phyloP scores from a whole-genome alignment of 306 rosid genomes.

The Vigna nakashimae region DNA sequence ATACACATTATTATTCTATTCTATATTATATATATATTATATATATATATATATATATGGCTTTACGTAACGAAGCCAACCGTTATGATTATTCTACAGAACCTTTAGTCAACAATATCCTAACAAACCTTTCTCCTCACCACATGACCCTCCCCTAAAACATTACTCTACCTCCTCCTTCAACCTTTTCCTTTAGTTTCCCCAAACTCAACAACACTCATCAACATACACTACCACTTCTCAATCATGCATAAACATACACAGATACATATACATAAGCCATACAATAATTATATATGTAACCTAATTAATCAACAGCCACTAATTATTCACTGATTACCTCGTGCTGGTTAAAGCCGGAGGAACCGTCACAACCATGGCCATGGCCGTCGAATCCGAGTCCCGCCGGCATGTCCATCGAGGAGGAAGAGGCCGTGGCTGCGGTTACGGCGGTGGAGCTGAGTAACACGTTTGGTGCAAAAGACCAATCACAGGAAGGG shows the following conservation, averaged over 20 bases:
- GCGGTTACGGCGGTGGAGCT: conserved; percentile 31
- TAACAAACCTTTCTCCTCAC: conserved; percentile 58
- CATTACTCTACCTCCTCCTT: conserved; percentile 35
- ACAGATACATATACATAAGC: background rate
- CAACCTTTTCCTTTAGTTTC: background rate
- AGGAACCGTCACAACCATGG: conserved; percentile 40
- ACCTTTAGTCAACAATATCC: conserved; percentile 81
- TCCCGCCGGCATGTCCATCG: conserved; percentile 35
- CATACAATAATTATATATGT: background rate
- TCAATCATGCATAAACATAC: background rate
- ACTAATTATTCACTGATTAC: conserved; percentile 54
- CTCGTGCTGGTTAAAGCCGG: conserved; percentile 60
- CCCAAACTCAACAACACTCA: conserved; percentile 11
- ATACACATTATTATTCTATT: conserved; percentile 47
- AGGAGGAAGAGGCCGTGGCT: background rate
- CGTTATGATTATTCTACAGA: conserved; percentile 69
- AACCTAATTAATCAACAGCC: conserved; percentile 43
- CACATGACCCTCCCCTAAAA: conserved; percentile 47
- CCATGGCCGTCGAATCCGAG: conserved; percentile 23
- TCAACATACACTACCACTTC: background rate
- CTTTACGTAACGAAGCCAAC: conserved; percentile 66
- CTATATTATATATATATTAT: conserved; percentile 5
- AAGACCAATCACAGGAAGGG: conserved; percentile 50
- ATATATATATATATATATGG: conserved; percentile 19
- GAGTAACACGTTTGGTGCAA: conserved; percentile 47